A percentile compares a stretch with the other conserved stretches of the same genome.
These are phyloP conservation scores for Backusella psychrophila DNA, from an alignment of 192 early-diverging fungal genomes.

Conservation along the genomic window DNA sequence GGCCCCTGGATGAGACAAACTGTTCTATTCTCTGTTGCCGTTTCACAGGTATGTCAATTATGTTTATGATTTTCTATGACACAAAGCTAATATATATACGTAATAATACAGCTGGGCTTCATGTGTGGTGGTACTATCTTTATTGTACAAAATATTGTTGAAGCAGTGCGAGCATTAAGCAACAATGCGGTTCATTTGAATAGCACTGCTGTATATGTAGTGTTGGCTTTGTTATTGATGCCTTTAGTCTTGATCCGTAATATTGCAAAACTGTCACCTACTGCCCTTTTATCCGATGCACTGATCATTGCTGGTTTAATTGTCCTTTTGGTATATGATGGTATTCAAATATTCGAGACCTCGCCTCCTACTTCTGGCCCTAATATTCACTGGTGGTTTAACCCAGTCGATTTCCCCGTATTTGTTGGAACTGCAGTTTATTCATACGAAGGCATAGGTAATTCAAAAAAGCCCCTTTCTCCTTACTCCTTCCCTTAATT, in stretches of 20 bases:
- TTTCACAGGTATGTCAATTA: constrained; percentile 57
- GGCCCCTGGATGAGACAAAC: constrained; percentile 60
- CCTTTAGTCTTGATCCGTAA: constrained; percentile 84
- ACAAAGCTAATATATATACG: not conserved
- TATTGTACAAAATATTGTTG: constrained; percentile 79
- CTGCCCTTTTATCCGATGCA: constrained; percentile 80
- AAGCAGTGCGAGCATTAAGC: constrained; percentile 65
- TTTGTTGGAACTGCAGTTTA: constrained; percentile 89
- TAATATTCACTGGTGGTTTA: constrained; percentile 51
- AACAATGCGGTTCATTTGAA: constrained; percentile 58
- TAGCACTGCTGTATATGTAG: constrained; percentile 64
- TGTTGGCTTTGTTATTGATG: constrained; percentile 67
- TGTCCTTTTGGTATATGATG: constrained; percentile 72
- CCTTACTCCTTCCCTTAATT: not conserved
- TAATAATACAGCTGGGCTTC: constrained; percentile 25
- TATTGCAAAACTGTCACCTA: constrained; percentile 78
- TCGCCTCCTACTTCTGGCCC: constrained; percentile 49
- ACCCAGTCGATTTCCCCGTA: constrained; percentile 65
- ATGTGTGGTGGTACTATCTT: constrained; percentile 73
- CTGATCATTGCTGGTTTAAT: constrained; percentile 82
- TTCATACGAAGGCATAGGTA: constrained; percentile 91
- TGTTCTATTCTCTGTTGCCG: constrained; percentile 64
- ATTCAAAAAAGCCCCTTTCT: constrained; percentile 15
- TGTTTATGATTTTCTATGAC: not conserved
- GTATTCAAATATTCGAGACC: constrained; percentile 56